phyloP scores from a whole-genome alignment of 2,329 filamentous ascomycete species.

The Aspergillus sp. region DNA sequence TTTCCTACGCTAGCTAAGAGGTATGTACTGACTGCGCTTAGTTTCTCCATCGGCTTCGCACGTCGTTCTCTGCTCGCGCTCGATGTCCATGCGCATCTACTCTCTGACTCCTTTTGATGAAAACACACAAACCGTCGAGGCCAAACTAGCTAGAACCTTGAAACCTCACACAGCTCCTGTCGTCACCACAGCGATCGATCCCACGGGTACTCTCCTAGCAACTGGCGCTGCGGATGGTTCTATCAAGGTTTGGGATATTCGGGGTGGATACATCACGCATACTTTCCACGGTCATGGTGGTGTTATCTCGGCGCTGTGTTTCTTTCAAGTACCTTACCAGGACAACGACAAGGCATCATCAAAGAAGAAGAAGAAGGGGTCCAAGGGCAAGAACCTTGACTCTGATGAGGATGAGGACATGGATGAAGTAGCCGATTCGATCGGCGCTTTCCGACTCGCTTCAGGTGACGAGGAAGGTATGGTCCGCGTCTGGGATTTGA shows the following conservation, averaged over 20 bases:
- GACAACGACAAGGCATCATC: constrained; percentile 44
- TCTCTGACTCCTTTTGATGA: constrained; percentile 63
- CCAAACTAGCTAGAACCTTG: constrained; percentile 73
- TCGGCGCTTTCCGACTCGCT: constrained; percentile 72
- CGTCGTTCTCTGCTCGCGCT: constrained; percentile 87
- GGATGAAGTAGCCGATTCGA: constrained; percentile 50
- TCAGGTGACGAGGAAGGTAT: constrained; percentile 95
- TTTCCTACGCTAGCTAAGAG: neutral
- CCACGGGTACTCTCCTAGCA: constrained; percentile 83
- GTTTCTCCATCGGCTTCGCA: constrained; percentile 88
- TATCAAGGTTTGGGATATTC: constrained; percentile 96
- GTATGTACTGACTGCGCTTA: constrained; percentile 34
- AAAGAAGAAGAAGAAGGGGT: constrained; percentile 49
- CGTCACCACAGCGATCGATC: constrained; percentile 79
- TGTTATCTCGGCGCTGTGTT: constrained; percentile 84
- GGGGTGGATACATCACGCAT: constrained; percentile 86
- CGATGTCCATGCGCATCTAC: constrained; percentile 94
- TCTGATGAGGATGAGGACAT: constrained; percentile 47
- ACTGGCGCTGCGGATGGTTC: constrained; percentile 91
- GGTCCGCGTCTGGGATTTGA: constrained; percentile 85
- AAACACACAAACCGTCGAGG: constrained; percentile 60
- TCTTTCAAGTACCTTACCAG: constrained; percentile 72
- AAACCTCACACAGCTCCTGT: constrained; percentile 92
- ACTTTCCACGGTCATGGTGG: constrained; percentile 93
- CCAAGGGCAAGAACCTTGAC: constrained; percentile 29